Evolutionary conservation across 2,329 filamentous ascomycete genomes (phyloP).

Genomic region (Madurella mycetomatis): DNA sequence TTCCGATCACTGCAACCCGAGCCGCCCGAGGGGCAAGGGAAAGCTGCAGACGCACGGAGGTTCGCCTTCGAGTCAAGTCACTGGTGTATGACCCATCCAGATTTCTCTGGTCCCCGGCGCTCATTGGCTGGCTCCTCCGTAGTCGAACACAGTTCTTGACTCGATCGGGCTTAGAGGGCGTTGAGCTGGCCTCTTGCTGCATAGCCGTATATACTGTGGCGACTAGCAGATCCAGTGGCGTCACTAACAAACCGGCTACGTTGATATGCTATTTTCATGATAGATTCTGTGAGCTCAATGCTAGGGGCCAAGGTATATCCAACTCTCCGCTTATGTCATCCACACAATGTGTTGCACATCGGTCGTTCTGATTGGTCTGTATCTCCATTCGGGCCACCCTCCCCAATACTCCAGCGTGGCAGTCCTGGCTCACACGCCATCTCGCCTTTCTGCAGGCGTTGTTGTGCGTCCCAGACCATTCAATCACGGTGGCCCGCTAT

Average conservation of each 20-base stretch:
- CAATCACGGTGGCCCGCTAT: slow-evolving; percentile 29
- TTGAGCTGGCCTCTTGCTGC: slow-evolving; percentile 20
- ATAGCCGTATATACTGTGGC: neutral
- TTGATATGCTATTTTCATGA: no score
- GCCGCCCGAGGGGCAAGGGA: slow-evolving; percentile 5
- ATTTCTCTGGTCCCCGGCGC: slow-evolving; percentile 5
- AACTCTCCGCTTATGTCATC: slow-evolving; percentile 19
- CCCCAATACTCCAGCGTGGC: slow-evolving; percentile 12
- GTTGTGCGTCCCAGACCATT: slow-evolving; percentile 6
- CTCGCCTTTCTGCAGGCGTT: slow-evolving; percentile 15
- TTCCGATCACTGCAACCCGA: slow-evolving; percentile 1
- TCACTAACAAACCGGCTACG: slow-evolving; percentile 2
- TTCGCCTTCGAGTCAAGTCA: slow-evolving; percentile 16
- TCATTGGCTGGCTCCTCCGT: slow-evolving; percentile 20
- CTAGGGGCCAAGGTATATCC: neutral
- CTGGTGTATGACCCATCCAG: slow-evolving; percentile 16
- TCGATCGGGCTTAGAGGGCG: slow-evolving; percentile 15
- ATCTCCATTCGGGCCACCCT: slow-evolving; percentile 2
- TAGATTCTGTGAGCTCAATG: no score
- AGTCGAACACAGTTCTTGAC: slow-evolving; percentile 19
- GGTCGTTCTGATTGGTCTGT: slow-evolving; percentile 17
- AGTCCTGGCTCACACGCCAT: slow-evolving; percentile 16
- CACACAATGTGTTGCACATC: slow-evolving; percentile 2
- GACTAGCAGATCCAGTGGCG: neutral
- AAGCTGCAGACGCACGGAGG: slow-evolving; percentile 9